Conservation (phyloP, 129 eudicot genomes). For the Glebionis coronaria region DNA sequence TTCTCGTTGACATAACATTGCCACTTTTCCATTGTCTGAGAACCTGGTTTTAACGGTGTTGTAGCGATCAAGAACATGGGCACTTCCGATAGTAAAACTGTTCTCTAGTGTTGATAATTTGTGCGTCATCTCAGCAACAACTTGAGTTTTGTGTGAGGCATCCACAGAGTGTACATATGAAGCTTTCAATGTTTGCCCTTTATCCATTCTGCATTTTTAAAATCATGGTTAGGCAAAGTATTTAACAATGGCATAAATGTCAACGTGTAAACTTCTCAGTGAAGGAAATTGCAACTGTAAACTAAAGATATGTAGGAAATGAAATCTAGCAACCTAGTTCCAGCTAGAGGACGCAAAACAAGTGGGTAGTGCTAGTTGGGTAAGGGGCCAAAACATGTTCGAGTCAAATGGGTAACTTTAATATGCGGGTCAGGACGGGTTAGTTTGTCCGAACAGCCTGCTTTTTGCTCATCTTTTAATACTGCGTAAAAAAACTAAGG, state of each 20-base stretch:
- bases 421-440: no score
- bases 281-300: no score
- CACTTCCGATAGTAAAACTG: conserved; percentile 69
- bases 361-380: no score
- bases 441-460: no score
- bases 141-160: conserved; percentile 51
- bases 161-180: conserved; percentile 74
- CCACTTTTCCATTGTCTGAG: conserved; percentile 63
- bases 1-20: conserved; percentile 70
- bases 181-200: conserved; percentile 81
- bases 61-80: conserved; percentile 57
- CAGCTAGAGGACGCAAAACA: no score
- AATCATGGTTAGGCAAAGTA: conserved; percentile 1
- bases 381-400: no score
- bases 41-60: conserved; percentile 64
- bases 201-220: conserved; percentile 58
- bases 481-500: no score
- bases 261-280: neutral
- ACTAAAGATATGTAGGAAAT: no score
- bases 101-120: conserved; percentile 50
- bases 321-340: no score
- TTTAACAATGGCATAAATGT: neutral
- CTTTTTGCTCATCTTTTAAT: no score
- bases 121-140: conserved; percentile 86
- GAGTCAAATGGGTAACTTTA: no score